Conservation (phyloP, 2,329 filamentous ascomycete genomes). For the Colletotrichum sidae region DNA sequence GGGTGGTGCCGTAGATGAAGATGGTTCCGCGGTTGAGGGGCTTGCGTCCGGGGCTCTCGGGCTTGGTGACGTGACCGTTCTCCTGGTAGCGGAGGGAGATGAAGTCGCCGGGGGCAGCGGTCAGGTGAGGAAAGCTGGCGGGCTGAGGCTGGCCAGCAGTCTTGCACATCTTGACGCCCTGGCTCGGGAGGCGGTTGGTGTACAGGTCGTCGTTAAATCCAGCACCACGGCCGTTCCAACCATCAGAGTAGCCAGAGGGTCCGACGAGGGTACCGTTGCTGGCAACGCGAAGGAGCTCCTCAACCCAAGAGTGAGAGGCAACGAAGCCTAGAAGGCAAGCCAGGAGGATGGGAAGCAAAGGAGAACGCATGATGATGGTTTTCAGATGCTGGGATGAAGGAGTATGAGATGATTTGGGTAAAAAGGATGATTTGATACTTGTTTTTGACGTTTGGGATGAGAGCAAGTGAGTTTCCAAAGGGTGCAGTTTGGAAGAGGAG, state of each 20-base stretch:
- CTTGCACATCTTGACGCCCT: conserved; percentile 46
- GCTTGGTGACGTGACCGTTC: conserved; percentile 79
- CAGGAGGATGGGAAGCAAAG: conserved; percentile 44
- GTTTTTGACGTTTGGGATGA: background rate
- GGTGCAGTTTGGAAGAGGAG: conserved; percentile 2
- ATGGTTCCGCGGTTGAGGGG: conserved; percentile 76
- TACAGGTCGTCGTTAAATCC: conserved; percentile 70
- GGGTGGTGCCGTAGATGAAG: conserved; percentile 77
- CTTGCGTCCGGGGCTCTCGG: conserved; percentile 67
- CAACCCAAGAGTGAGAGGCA: conserved; percentile 83
- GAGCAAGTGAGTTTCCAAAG: conserved; percentile 3
- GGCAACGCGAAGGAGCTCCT: conserved; percentile 78
- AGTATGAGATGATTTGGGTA: conserved; percentile 2
- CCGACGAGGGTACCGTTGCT: conserved; percentile 80
- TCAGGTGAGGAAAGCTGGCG: conserved; percentile 69
- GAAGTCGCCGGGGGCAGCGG: conserved; percentile 68
- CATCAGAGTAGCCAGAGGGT: conserved; percentile 79
- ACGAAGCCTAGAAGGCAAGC: conserved; percentile 45
- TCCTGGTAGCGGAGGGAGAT: conserved; percentile 78
- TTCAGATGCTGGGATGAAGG: background rate
- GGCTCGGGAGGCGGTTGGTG: conserved; percentile 71
- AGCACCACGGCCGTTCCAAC: conserved; percentile 69
- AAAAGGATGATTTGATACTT: conserved; percentile 1
- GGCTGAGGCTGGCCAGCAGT: conserved; percentile 10
- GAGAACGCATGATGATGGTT: conserved; percentile 31